phyloP scores from a whole-genome alignment of 257 asterid genomes.

The Ophiorrhiza pumila region DNA sequence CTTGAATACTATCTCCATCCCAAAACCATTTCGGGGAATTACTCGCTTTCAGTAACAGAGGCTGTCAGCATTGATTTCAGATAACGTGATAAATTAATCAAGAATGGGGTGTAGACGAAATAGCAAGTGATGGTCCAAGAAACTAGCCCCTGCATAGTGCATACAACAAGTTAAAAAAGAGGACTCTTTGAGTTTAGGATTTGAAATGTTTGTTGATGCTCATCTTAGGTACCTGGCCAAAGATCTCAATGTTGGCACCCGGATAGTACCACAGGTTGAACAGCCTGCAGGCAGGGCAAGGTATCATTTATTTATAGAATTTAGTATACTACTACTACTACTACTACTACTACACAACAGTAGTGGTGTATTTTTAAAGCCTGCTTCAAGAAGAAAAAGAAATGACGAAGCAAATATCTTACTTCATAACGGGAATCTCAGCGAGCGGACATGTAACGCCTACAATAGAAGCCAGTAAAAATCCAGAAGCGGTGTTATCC shows the following conservation, averaged over 20 bases:
- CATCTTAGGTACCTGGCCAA: conserved; percentile 48
- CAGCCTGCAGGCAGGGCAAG: conserved; percentile 32
- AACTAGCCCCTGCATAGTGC: conserved; percentile 61
- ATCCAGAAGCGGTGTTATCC: conserved; percentile 56
- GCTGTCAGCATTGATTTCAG: conserved; percentile 31
- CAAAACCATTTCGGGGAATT: too few relatives aligned
- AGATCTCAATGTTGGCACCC: conserved; percentile 54
- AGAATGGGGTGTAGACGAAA: conserved; percentile 62
- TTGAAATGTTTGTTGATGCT: not conserved
- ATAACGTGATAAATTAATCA: conserved; percentile 62
- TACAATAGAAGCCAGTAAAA: conserved; percentile 57
- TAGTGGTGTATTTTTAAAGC: too few relatives aligned
- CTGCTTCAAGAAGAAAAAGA: not conserved
- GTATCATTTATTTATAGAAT: not conserved
- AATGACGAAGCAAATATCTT: conserved; percentile 5
- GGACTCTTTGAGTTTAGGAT: not conserved
- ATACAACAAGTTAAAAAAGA: too few relatives aligned
- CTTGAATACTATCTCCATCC: too few relatives aligned
- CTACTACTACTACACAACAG: too few relatives aligned
- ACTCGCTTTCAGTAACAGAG: conserved; percentile 14
- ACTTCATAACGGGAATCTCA: conserved; percentile 69
- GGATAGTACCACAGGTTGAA: conserved; percentile 80
- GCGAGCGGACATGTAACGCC: conserved; percentile 67
- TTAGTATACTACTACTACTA: too few relatives aligned
- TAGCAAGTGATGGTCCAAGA: conserved; percentile 74